phyloP scores from a whole-genome alignment of 257 asterid genomes.

The Handroanthus guayacan region DNA sequence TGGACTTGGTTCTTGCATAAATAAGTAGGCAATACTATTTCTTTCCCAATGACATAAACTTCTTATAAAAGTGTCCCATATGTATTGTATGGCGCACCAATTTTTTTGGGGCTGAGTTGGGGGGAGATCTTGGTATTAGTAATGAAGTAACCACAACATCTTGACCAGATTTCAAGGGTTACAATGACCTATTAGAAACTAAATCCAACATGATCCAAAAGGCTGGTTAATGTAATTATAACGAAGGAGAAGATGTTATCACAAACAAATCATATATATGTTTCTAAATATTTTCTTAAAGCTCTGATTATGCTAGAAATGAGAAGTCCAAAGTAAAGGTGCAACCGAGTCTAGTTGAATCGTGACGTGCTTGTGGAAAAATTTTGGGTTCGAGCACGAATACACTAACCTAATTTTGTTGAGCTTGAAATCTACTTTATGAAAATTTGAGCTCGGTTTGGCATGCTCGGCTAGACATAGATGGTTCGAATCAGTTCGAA shows the following conservation, averaged over 20 bases:
- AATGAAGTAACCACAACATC: neutral
- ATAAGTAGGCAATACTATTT: neutral
- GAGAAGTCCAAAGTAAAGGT: no score
- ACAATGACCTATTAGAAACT: neutral
- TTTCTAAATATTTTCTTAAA: neutral
- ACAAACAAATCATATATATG: neutral
- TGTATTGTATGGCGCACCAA: neutral
- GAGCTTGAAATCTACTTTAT: no score
- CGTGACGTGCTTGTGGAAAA: no score
- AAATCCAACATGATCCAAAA: constrained; percentile 40
- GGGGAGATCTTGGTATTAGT: neutral
- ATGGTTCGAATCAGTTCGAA: no score
- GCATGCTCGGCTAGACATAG: no score
- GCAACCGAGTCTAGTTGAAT: no score
- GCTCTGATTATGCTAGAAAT: no score
- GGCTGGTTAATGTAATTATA: neutral
- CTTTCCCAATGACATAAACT: neutral
- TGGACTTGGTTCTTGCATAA: neutral
- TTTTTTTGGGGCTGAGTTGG: neutral
- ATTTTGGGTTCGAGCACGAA: no score
- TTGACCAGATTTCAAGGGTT: neutral
- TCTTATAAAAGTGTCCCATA: neutral
- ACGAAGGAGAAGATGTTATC: neutral
- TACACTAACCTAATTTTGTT: no score
- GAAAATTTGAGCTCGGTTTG: no score